Conservation (phyloP, 1,284 basidiomycete genomes). For the Ganoderma sinense region DNA sequence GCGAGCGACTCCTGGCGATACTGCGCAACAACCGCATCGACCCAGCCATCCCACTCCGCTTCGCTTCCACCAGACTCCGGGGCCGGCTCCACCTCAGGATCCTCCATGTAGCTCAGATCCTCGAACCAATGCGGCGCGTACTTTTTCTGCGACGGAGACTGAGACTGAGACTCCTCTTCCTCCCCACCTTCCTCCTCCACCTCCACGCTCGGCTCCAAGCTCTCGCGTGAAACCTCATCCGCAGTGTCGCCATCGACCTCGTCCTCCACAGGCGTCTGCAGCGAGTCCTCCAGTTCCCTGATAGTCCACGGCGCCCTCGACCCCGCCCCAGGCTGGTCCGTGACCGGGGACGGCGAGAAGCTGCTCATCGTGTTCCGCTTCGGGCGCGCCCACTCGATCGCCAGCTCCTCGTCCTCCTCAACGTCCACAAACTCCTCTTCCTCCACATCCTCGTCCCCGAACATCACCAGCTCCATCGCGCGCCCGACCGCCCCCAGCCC, state of each 20-base stretch:
- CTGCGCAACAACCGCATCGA: conserved; percentile 49
- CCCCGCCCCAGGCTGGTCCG: not conserved
- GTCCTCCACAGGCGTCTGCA: not conserved
- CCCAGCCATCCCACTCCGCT: conserved; percentile 68
- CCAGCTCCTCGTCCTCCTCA: conserved; percentile 11
- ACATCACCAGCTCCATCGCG: conserved; percentile 57
- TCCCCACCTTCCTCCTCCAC: not conserved
- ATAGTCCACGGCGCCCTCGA: not conserved
- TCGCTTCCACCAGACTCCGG: conserved; percentile 58
- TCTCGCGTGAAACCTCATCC: not conserved
- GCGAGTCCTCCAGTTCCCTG: conserved; percentile 18
- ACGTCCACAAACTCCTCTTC: not conserved
- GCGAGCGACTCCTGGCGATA: conserved; percentile 42
- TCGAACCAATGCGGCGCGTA: conserved; percentile 8
- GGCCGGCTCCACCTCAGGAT: conserved; percentile 37
- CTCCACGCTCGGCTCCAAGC: not conserved
- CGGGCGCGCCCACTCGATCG: conserved; percentile 26
- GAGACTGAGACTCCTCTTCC: not conserved
- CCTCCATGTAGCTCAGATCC: conserved; percentile 22
- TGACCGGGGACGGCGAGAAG: conserved; percentile 13
- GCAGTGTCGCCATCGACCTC: not conserved
- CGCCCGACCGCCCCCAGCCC: conserved; percentile 62
- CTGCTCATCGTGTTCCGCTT: conserved; percentile 18
- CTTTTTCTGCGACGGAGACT: not conserved
- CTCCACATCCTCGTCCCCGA: conserved; percentile 39